phyloP scores from a whole-genome alignment of 1,139 yeast species.

The Geotrichum aggregatum region DNA sequence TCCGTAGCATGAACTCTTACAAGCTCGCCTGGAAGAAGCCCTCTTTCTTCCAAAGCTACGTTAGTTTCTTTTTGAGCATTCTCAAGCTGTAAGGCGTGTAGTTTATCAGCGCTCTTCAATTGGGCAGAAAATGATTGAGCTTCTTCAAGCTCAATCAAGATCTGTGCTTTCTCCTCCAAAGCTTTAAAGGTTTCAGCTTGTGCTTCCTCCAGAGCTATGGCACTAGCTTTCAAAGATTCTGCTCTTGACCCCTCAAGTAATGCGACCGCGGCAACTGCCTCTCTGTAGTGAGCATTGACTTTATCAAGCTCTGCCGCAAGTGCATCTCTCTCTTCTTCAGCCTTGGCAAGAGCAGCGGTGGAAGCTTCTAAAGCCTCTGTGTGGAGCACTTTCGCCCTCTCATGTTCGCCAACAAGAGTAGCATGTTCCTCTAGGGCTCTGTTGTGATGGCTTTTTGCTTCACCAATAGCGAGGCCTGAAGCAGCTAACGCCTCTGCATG shows the following conservation, averaged over 20 bases:
- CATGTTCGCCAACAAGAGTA: not conserved
- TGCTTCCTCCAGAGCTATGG: no score
- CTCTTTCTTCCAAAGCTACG: not conserved
- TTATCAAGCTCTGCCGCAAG: constrained; percentile 18
- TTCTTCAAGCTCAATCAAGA: not conserved
- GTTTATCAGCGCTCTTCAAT: no score
- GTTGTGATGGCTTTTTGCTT: not conserved
- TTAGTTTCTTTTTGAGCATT: not conserved
- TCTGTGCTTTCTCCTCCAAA: not conserved
- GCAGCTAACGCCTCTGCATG: constrained; percentile 9
- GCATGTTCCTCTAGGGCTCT: not conserved
- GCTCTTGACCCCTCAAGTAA: constrained; percentile 7
- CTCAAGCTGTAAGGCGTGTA: not conserved
- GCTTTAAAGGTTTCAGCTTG: not conserved
- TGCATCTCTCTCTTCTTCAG: constrained; percentile 1
- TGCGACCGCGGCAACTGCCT: constrained; percentile 10
- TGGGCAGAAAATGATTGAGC: no score
- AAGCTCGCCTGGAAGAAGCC: not conserved
- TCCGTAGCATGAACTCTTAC: constrained; percentile 4
- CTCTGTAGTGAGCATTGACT: constrained; percentile 2
- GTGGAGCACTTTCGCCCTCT: not conserved
- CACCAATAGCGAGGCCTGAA: not conserved
- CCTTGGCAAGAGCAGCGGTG: constrained; percentile 3
- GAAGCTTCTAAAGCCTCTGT: constrained; percentile 9
- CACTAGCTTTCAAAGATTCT: not conserved